phyloP scores from a whole-genome alignment of 1,284 basidiomycete genomes.

The Farysia itapuensis region DNA sequence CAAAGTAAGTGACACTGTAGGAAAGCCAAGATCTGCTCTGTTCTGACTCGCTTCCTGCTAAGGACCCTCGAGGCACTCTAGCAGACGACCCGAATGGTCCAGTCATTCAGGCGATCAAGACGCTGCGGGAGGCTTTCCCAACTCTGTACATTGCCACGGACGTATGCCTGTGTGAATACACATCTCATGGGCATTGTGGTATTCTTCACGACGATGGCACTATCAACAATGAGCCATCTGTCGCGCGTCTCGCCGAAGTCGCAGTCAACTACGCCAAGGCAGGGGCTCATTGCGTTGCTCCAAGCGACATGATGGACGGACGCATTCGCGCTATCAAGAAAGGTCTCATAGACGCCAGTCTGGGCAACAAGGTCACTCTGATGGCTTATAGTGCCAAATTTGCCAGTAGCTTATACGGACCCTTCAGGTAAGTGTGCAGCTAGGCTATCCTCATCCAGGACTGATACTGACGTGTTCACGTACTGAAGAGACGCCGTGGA shows the following conservation, averaged over 20 bases:
- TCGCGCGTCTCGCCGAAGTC: slow-evolving; percentile 83
- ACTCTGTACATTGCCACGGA: slow-evolving; percentile 74
- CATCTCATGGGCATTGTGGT: slow-evolving; percentile 96
- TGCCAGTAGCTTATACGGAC: slow-evolving; percentile 92
- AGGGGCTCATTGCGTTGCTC: slow-evolving; percentile 95
- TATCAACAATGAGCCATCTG: slow-evolving; percentile 65
- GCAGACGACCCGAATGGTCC: slow-evolving; percentile 89
- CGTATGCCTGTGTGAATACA: slow-evolving; percentile 99
- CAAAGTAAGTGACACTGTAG: slow-evolving; percentile 70
- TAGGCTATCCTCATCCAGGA: not conserved
- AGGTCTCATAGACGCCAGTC: slow-evolving; percentile 78
- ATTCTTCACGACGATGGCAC: slow-evolving; percentile 73
- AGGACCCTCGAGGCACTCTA: slow-evolving; percentile 81
- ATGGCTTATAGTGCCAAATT: slow-evolving; percentile 99
- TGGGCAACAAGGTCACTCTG: slow-evolving; percentile 70
- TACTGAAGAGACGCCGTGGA: slow-evolving; percentile 82
- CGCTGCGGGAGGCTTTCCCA: slow-evolving; percentile 77
- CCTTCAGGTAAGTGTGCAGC: slow-evolving; percentile 73
- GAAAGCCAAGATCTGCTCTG: no score
- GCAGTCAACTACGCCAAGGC: slow-evolving; percentile 89
- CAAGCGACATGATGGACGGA: slow-evolving; percentile 99
- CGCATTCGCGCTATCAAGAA: slow-evolving; percentile 86
- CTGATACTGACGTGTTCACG: not conserved
- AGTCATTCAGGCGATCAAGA: slow-evolving; percentile 85
- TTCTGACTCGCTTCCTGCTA: slow-evolving; percentile 1